Percentiles rank a stretch among this genome's conserved stretches.
phyloP scores from a whole-genome alignment of 805 yeast species.

The Candida wancherniae region DNA sequence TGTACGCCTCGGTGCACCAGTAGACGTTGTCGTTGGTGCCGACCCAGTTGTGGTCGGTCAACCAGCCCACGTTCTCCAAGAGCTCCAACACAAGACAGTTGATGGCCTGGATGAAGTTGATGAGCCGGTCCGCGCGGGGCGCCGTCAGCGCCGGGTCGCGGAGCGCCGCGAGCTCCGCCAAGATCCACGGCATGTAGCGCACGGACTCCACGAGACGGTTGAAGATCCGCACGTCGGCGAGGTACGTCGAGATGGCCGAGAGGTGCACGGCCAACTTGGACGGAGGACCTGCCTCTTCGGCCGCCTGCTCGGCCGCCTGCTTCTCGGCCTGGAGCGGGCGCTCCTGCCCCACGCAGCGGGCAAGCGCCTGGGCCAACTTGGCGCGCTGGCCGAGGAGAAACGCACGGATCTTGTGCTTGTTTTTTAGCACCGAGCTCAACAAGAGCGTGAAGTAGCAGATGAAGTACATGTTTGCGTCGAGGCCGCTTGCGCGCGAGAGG shows the following conservation, averaged over 20 bases:
- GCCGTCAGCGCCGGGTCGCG: slow-evolving; percentile 20
- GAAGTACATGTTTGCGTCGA: slow-evolving; percentile 39
- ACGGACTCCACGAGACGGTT: slow-evolving; percentile 38
- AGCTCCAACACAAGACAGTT: slow-evolving; percentile 38
- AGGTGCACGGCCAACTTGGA: slow-evolving; percentile 32
- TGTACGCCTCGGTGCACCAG: slow-evolving; percentile 41
- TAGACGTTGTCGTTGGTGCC: slow-evolving; percentile 36
- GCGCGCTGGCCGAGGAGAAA: slow-evolving; percentile 26
- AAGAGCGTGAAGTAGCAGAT: slow-evolving; percentile 40
- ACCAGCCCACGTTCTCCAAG: slow-evolving; percentile 42
- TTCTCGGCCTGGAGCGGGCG: not conserved
- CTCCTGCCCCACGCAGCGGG: slow-evolving; percentile 1
- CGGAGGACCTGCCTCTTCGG: not conserved
- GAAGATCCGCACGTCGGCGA: slow-evolving; percentile 40
- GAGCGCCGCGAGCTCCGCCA: slow-evolving; percentile 33
- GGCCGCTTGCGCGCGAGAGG: slow-evolving; percentile 27
- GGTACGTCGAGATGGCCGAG: slow-evolving; percentile 31
- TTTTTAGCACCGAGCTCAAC: slow-evolving; percentile 32
- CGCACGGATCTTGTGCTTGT: slow-evolving; percentile 29
- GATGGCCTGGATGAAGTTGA: slow-evolving; percentile 36
- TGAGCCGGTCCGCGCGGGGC: slow-evolving; percentile 28
- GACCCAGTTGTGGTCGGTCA: slow-evolving; percentile 43
- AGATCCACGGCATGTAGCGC: slow-evolving; percentile 42
- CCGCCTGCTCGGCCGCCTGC: not conserved
- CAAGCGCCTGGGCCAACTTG: slow-evolving; percentile 18